phyloP scores from a whole-genome alignment of 192 early-diverging fungal genomes.

The Gamsiella multidivaricata region DNA sequence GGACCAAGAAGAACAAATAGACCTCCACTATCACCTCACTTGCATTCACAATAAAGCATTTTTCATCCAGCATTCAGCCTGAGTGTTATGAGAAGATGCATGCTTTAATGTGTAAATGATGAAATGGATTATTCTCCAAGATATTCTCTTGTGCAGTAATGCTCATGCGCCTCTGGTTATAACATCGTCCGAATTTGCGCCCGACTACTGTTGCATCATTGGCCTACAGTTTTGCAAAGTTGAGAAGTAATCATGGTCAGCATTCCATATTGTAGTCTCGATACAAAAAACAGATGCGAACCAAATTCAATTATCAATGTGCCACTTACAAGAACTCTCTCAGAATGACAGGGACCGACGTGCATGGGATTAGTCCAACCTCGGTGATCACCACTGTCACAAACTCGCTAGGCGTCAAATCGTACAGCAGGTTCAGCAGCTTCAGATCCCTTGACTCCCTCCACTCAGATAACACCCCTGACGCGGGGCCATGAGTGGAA shows the following conservation, averaged over 20 bases:
- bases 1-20: conserved; percentile 17
- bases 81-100: neutral
- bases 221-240: conserved; percentile 14
- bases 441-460: conserved; percentile 79
- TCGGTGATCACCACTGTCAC: conserved; percentile 93
- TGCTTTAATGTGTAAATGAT: neutral
- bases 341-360: conserved; percentile 79
- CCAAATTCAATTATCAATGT: too few relatives aligned
- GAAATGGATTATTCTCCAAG: too few relatives aligned
- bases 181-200: neutral
- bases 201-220: conserved; percentile 44
- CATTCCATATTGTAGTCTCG: too few relatives aligned
- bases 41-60: conserved; percentile 7
- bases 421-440: conserved; percentile 91
- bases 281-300: neutral
- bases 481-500: conserved; percentile 12
- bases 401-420: conserved; percentile 94
- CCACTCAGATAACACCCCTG: conserved; percentile 70
- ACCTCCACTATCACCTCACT: neutral
- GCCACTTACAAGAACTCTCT: conserved; percentile 51
- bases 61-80: neutral
- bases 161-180: too few relatives aligned
- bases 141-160: too few relatives aligned
- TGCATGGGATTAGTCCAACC: conserved; percentile 90
- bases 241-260: too few relatives aligned